Evolutionary conservation across 345 rosid species (phyloP).

Genomic region (Turritis glabra): DNA sequence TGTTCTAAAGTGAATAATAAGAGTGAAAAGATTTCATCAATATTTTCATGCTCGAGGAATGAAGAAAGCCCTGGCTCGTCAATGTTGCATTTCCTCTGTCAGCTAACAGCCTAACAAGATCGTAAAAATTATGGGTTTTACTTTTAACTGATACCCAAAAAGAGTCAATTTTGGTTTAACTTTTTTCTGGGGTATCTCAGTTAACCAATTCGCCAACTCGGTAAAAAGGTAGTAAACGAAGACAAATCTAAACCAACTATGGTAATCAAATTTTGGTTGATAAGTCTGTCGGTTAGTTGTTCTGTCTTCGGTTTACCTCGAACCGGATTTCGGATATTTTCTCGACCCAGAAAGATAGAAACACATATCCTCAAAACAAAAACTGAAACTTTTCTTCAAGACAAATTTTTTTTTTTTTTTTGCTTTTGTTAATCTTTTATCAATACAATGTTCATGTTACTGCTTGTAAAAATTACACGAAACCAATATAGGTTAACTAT

Average conservation of each 20-base stretch:
- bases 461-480: not conserved
- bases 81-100: not conserved
- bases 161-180: too few species aligned
- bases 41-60: not conserved
- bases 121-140: too few species aligned
- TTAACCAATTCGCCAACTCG: not conserved
- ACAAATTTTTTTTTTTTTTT: not conserved
- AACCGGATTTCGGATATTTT: not conserved
- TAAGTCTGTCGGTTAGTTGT: not conserved
- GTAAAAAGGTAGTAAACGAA: not conserved
- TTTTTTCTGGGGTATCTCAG: too few species aligned
- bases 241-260: not conserved
- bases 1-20: conserved; percentile 14
- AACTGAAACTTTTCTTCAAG: not conserved
- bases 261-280: not conserved
- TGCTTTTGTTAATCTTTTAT: not conserved
- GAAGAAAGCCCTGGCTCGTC: not conserved
- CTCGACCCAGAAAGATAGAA: not conserved
- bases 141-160: too few species aligned
- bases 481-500: not conserved
- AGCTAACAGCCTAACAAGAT: too few species aligned
- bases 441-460: not conserved
- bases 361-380: not conserved
- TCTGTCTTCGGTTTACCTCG: not conserved
- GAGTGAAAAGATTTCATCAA: conserved; percentile 19